These are phyloP conservation scores for Papiliotrema terrestris DNA, from an alignment of 1,284 basidiomycete species.

Conservation along the genomic window DNA sequence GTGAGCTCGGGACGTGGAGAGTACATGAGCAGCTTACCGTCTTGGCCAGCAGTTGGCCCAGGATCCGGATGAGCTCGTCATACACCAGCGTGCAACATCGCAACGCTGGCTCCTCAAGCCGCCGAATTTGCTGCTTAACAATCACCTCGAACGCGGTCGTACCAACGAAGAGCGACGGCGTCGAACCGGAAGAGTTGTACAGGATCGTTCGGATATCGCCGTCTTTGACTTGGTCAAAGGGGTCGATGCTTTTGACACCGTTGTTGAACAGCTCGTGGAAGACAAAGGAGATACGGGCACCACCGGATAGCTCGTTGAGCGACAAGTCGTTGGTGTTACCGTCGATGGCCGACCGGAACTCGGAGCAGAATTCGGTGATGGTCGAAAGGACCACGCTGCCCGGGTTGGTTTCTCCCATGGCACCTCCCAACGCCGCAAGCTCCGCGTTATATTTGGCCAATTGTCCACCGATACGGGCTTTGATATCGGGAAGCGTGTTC, in stretches of 20 bases:
- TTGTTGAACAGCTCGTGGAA: slow-evolving; percentile 98
- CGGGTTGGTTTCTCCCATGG: slow-evolving; percentile 77
- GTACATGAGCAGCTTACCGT: slow-evolving; percentile 61
- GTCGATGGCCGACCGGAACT: slow-evolving; percentile 94
- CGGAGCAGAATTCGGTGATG: slow-evolving; percentile 95
- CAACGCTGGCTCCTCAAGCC: slow-evolving; percentile 86
- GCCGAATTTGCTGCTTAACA: slow-evolving; percentile 96
- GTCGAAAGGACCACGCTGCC: slow-evolving; percentile 86
- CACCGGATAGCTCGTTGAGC: slow-evolving; percentile 91
- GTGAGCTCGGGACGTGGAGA: too few relatives aligned
- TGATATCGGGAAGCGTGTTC: slow-evolving; percentile 94
- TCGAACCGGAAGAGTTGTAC: slow-evolving; percentile 97
- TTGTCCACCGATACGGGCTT: slow-evolving; percentile 82
- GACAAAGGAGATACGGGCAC: slow-evolving; percentile 95
- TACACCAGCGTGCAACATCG: slow-evolving; percentile 94
- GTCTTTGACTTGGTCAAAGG: slow-evolving; percentile 97
- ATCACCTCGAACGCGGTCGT: slow-evolving; percentile 96
- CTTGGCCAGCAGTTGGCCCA: slow-evolving; percentile 82
- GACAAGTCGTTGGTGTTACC: slow-evolving; percentile 94
- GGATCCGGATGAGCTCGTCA: slow-evolving; percentile 93
- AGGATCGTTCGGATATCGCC: slow-evolving; percentile 92
- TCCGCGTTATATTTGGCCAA: slow-evolving; percentile 83
- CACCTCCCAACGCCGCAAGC: slow-evolving; percentile 78
- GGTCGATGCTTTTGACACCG: slow-evolving; percentile 91
- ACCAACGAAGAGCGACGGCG: slow-evolving; percentile 91